Evolutionary conservation across 495 filamentous ascomycete genomes (phyloP).

Genomic region (Bacidia rubella): DNA sequence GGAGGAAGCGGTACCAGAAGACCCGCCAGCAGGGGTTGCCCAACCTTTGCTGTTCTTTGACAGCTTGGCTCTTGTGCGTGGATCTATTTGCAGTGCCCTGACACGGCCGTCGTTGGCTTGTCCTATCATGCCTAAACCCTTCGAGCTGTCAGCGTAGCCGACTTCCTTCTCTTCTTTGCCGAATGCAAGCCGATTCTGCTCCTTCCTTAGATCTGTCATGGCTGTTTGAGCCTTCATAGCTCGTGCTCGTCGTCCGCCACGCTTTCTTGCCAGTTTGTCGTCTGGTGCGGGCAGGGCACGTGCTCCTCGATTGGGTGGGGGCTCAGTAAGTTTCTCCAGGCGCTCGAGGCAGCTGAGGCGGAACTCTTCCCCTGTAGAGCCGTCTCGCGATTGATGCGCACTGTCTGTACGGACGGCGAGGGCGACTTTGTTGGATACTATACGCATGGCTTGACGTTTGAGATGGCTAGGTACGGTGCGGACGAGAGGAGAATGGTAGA

Average conservation of each 20-base stretch:
- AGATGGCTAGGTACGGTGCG: slow-evolving; percentile 69
- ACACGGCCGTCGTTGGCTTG: slow-evolving; percentile 76
- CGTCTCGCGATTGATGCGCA: slow-evolving; percentile 70
- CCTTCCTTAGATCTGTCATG: slow-evolving; percentile 93
- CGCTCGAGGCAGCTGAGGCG: slow-evolving; percentile 71
- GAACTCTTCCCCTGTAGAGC: slow-evolving; percentile 72
- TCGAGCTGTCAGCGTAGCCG: slow-evolving; percentile 81
- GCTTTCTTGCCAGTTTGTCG: slow-evolving; percentile 87
- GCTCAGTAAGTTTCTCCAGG: slow-evolving; percentile 86
- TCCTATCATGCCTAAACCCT: slow-evolving; percentile 90
- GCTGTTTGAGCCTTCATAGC: slow-evolving; percentile 95
- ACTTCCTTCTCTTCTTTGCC: slow-evolving; percentile 93
- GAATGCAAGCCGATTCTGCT: slow-evolving; percentile 91
- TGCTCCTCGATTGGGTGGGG: slow-evolving; percentile 78
- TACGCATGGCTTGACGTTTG: slow-evolving; percentile 89
- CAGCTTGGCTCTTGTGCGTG: slow-evolving; percentile 80
- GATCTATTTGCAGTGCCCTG: slow-evolving; percentile 77
- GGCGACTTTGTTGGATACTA: slow-evolving; percentile 84
- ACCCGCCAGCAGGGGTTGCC: slow-evolving; percentile 53
- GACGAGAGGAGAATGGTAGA: slow-evolving; percentile 84
- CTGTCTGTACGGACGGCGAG: slow-evolving; percentile 81
- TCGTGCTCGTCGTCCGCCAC: slow-evolving; percentile 78
- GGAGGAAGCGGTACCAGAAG: slow-evolving; percentile 50
- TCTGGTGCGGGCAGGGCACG: slow-evolving; percentile 87
- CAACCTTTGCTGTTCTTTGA: slow-evolving; percentile 94